Conservation (phyloP, 2,329 filamentous ascomycete species). For the Aureobasidium vineae region DNA sequence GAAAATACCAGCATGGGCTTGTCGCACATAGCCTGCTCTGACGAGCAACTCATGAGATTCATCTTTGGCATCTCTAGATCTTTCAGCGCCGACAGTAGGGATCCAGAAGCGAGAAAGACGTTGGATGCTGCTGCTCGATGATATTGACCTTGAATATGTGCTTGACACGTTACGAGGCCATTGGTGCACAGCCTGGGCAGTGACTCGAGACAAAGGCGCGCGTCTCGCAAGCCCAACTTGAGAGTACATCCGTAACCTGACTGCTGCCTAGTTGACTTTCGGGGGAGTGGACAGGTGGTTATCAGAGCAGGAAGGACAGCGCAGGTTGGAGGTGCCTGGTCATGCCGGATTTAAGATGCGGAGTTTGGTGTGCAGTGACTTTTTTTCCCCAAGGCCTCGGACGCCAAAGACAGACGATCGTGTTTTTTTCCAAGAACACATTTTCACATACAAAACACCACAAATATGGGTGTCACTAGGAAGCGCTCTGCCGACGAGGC, state of each 20-base stretch:
- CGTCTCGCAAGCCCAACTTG: neutral
- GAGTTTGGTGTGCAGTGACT: constrained; percentile 5
- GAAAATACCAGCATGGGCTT: constrained; percentile 84
- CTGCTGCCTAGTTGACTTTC: neutral
- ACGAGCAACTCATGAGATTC: constrained; percentile 47
- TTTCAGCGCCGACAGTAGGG: constrained; percentile 67
- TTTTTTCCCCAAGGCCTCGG: too few species aligned
- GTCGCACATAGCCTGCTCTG: constrained; percentile 48
- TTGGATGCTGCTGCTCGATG: constrained; percentile 17
- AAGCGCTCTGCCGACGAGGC: constrained; percentile 40
- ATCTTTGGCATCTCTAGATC: constrained; percentile 50
- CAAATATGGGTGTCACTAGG: constrained; percentile 35
- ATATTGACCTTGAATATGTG: constrained; percentile 2
- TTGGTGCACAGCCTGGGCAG: too few species aligned
- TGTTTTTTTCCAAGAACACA: neutral
- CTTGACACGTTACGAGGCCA: neutral
- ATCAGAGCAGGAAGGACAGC: neutral
- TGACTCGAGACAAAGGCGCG: neutral
- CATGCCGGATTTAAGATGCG: constrained; percentile 2
- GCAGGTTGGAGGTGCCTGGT: neutral
- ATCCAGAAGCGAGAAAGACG: constrained; percentile 64
- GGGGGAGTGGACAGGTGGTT: neutral
- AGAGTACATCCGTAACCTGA: neutral
- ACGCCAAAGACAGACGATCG: neutral
- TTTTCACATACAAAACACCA: neutral